phyloP scores from a whole-genome alignment of 495 filamentous ascomycete species.

The Aspergillus ellipticus region DNA sequence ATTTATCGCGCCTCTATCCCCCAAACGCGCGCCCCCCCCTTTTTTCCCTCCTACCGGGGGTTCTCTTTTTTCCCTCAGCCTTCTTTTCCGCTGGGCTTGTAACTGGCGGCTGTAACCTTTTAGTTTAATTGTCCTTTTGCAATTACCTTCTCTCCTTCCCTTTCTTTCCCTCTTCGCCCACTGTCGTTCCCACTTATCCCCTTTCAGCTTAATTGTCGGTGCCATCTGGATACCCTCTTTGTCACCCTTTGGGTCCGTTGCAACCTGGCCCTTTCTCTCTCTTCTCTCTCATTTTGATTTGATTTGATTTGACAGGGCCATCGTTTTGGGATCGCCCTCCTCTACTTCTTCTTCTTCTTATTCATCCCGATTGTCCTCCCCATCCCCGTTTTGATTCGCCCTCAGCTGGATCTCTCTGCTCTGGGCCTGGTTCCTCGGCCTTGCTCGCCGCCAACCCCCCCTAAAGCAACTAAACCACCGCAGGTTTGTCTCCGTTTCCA shows the following conservation, averaged over 20 bases:
- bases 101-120: conserved; percentile 4
- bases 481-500: conserved; percentile 26
- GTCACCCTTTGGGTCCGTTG: background rate
- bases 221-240: conserved; percentile 1
- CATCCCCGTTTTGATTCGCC: background rate
- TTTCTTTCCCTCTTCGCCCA: background rate
- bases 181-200: conserved; percentile 3
- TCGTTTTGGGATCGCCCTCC: background rate
- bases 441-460: conserved; percentile 18
- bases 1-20: conserved; percentile 14
- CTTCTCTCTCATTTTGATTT: too few species aligned
- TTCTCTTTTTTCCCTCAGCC: conserved; percentile 8
- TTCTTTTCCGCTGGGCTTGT: background rate
- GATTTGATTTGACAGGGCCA: conserved; percentile 2
- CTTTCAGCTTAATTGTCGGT: conserved; percentile 1
- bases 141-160: conserved; percentile 11
- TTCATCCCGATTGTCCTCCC: background rate
- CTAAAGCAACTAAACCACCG: conserved; percentile 20
- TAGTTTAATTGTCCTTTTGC: conserved; percentile 19
- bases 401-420: conserved; percentile 20
- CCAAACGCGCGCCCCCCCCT: conserved; percentile 11
- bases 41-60: conserved; percentile 23
- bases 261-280: conserved; percentile 3
- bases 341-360: too few species aligned
- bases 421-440: conserved; percentile 28